Evolutionary conservation across 1,284 basidiomycete species (phyloP).

Genomic region (Fomitopsis schrenkii): DNA sequence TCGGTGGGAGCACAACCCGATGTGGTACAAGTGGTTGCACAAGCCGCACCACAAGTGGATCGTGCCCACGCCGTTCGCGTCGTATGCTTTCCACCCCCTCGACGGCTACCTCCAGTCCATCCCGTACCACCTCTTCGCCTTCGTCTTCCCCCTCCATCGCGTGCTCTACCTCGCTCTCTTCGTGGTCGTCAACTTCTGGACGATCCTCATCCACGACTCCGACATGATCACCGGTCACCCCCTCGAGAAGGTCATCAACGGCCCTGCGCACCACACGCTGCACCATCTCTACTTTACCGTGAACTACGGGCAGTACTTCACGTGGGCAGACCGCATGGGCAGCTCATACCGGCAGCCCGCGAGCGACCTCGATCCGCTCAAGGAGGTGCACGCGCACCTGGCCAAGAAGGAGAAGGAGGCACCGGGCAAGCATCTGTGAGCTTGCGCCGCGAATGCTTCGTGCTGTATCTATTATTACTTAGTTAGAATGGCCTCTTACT

Average conservation of each 20-base stretch:
- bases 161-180: conserved; percentile 80
- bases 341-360: conserved; percentile 88
- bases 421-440: conserved; percentile 18
- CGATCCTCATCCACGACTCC: conserved; percentile 96
- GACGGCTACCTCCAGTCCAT: conserved; percentile 94
- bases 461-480: neutral
- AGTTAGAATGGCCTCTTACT: neutral
- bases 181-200: conserved; percentile 89
- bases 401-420: conserved; percentile 19
- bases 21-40: conserved; percentile 87
- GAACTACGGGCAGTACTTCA: conserved; percentile 98
- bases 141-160: conserved; percentile 89
- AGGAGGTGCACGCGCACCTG: conserved; percentile 46
- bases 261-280: conserved; percentile 95
- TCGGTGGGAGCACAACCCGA: conserved; percentile 84
- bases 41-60: conserved; percentile 99
- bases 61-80: conserved; percentile 95
- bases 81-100: conserved; percentile 95
- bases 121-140: conserved; percentile 93
- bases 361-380: conserved; percentile 81
- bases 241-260: conserved; percentile 91
- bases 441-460: neutral
- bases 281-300: conserved; percentile 96
- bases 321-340: conserved; percentile 85
- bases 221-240: conserved; percentile 97